A percentile compares a stretch with the other conserved stretches of the same genome.
Evolutionary conservation across 1,139 yeast species (phyloP).

Genomic region (Spencermartinsiella ligniputridi): DNA sequence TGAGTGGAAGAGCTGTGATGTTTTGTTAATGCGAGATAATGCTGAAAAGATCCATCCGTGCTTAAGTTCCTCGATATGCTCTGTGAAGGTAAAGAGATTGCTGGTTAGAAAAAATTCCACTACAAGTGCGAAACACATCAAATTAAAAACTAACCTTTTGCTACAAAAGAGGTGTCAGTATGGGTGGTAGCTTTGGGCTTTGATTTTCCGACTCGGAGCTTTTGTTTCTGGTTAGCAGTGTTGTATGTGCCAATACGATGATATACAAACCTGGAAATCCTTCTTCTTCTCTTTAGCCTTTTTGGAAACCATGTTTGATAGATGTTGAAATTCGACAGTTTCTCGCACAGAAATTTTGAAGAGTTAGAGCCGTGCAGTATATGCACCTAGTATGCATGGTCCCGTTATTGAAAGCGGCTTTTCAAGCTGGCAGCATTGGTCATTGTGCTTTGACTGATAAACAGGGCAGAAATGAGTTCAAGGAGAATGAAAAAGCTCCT

Average conservation of each 20-base stretch:
- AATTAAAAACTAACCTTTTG: slow-evolving; percentile 44
- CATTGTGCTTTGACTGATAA: no score
- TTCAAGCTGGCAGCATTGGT: no score
- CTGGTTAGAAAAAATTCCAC: slow-evolving; percentile 3
- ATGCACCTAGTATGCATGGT: no score
- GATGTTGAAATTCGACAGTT: no score
- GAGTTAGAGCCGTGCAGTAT: no score
- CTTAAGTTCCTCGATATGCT: slow-evolving; percentile 19
- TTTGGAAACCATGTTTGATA: slow-evolving; percentile 27
- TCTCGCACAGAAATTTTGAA: no score
- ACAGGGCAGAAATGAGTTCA: slow-evolving; percentile 16
- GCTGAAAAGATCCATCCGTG: slow-evolving; percentile 32
- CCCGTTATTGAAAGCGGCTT: no score
- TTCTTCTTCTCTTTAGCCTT: slow-evolving; percentile 66
- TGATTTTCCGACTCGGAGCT: slow-evolving; percentile 84
- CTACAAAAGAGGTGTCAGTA: slow-evolving; percentile 80
- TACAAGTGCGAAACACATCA: no score
- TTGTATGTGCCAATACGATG: no score
- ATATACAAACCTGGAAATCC: slow-evolving; percentile 54
- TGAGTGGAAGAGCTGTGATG: slow-evolving; percentile 75
- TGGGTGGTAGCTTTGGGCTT: slow-evolving; percentile 64
- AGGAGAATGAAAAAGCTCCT: slow-evolving; percentile 22
- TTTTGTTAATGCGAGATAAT: slow-evolving; percentile 55
- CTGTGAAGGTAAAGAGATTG: slow-evolving; percentile 33
- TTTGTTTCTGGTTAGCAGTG: slow-evolving; percentile 50